phyloP scores from a whole-genome alignment of 176 grass and related monocot genomes.

The Guadua angustifolia region DNA sequence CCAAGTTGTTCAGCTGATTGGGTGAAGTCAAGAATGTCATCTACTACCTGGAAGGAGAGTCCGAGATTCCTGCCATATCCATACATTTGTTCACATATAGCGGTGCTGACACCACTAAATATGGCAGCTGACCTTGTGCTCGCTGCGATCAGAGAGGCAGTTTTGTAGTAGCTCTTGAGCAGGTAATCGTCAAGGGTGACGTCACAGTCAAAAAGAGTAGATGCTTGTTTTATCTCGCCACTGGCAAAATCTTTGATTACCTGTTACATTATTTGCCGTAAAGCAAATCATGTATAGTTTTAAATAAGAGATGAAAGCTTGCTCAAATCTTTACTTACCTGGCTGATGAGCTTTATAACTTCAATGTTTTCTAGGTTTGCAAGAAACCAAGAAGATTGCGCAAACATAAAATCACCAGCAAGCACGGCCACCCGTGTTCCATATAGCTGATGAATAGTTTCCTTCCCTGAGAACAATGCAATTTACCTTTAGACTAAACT shows the following conservation, averaged over 20 bases:
- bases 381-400: slow-evolving; percentile 86
- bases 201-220: slow-evolving; percentile 67
- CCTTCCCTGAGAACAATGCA: slow-evolving; percentile 56
- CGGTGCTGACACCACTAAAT: slow-evolving; percentile 56
- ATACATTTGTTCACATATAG: slow-evolving; percentile 68
- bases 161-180: slow-evolving; percentile 90
- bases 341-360: slow-evolving; percentile 91
- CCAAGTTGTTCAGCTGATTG: slow-evolving; percentile 80
- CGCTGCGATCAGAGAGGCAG: slow-evolving; percentile 70
- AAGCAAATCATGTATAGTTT: not conserved
- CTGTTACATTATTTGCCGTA: slow-evolving; percentile 33
- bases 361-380: slow-evolving; percentile 91
- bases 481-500: slow-evolving; percentile 15
- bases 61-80: slow-evolving; percentile 77
- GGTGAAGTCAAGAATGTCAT: slow-evolving; percentile 92
- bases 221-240: slow-evolving; percentile 91
- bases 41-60: slow-evolving; percentile 79
- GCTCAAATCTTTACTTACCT: slow-evolving; percentile 42
- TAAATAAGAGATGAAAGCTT: slow-evolving; percentile 8
- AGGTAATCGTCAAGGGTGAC: slow-evolving; percentile 74
- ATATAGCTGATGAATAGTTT: slow-evolving; percentile 82
- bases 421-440: slow-evolving; percentile 81
- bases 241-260: slow-evolving; percentile 92
- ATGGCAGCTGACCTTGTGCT: slow-evolving; percentile 82
- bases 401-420: slow-evolving; percentile 91